Percentiles rank a stretch among this genome's conserved stretches.
These are phyloP conservation scores for Globisporangium rhizosaccharum DNA, from an alignment of 352 stramenopile genomes.

Conservation along the genomic window DNA sequence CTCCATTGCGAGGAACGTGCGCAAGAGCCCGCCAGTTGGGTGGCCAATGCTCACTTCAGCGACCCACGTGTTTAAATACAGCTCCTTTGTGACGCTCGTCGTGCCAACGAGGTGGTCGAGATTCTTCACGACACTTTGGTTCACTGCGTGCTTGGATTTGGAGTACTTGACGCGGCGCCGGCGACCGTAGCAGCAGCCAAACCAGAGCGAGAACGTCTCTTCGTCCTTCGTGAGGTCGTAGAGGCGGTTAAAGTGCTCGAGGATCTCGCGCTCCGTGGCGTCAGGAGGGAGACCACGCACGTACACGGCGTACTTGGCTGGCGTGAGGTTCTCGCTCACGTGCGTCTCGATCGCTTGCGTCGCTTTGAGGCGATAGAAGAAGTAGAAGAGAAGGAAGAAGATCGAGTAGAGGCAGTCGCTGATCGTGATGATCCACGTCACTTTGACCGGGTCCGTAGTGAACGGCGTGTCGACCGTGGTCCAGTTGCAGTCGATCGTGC, in stretches of 20 bases:
- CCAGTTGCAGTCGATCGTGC: constrained; percentile 65
- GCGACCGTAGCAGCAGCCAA: constrained; percentile 57
- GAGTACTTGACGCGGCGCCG: too few species aligned
- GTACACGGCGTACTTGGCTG: constrained; percentile 76
- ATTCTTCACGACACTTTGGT: constrained; percentile 49
- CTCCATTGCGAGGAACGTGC: constrained; percentile 70
- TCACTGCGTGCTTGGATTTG: constrained; percentile 44
- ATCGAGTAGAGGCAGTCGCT: constrained; percentile 59
- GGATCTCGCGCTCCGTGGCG: constrained; percentile 55
- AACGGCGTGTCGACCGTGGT: constrained; percentile 67
- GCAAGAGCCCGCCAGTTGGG: constrained; percentile 64
- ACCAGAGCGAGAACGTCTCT: constrained; percentile 48
- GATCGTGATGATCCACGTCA: constrained; percentile 71
- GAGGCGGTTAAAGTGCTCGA: constrained; percentile 66
- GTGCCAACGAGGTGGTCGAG: constrained; percentile 53
- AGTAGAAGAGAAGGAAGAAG: constrained; percentile 61
- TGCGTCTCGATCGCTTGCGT: constrained; percentile 51
- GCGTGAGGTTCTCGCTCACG: constrained; percentile 72
- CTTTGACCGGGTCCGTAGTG: constrained; percentile 39
- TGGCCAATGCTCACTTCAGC: constrained; percentile 82
- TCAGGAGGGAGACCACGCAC: constrained; percentile 65
- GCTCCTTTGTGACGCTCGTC: constrained; percentile 30
- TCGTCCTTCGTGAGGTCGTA: constrained; percentile 76
- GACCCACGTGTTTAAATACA: constrained; percentile 82
- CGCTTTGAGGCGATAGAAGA: constrained; percentile 41